Base-by-base conservation (phyloP, 139 green algal species). In the Pseudopediastrum boryanum region DNA sequence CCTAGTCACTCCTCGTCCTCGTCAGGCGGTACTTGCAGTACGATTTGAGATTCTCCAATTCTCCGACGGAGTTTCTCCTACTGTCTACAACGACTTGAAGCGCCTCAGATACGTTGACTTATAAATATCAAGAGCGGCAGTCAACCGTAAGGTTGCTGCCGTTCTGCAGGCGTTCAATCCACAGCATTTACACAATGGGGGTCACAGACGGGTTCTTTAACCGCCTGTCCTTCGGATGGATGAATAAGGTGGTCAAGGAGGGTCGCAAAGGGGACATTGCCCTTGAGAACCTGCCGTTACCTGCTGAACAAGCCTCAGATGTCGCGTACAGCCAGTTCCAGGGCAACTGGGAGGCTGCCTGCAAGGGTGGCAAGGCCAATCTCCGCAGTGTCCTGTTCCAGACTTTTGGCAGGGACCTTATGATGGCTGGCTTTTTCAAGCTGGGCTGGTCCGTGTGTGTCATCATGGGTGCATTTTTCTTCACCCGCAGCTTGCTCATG, bases 391-490 rank as follows among this genome's bases (percentile, higher is more conserved):
- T 87, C 44, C 35, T 88, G 36, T 82, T 75, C 44, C 65, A 80
- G 38, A 77, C 67, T 1, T 85, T 81, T 52, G 85, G 81, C 59
- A 63, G 23, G 23, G 77, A 87, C 35, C 39, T 82, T 0, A 64
- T 87, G 33, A 62, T 75, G 27, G 84, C 74, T 4, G 85, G 85
- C 36, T 25, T 83, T 1, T 84, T 83, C 78, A 82, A 89, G 74
- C 85, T 87, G 29, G 31, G 74, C 9, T 87, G 83, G 83, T 77
- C 83, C 2, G 29, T 76, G 51, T 82, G 64, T 43, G 71, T 77
- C 62, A 84, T 84, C 61, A 61, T 71, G 54, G 84, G 84, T 31
- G 89, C 87, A 59, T 93, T 90, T 84, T 93, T 86, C 82, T 93
- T 93, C 72, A 86, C 87, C 23, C 87, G 87, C 63, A 88, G 81